Evolutionary conservation across 192 early-diverging fungal genomes (phyloP), one percentile per base, ranked within the genome.

Genomic region (Dimargaris xerosporica): DNA sequence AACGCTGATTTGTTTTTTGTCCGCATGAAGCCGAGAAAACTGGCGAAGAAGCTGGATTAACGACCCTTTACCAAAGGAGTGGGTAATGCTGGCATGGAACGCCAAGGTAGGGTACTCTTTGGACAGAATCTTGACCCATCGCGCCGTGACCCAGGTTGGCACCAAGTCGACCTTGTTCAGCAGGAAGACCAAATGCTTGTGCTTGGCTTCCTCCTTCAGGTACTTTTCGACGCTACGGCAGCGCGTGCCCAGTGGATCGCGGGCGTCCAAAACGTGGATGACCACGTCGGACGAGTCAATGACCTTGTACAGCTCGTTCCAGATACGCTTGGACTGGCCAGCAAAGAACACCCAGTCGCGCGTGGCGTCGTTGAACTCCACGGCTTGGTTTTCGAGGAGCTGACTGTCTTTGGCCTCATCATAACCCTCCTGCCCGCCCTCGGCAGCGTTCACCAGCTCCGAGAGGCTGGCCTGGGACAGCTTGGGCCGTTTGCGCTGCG

Each of bases 81-180:
- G 91, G 73, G 78, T 99, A 68, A 97, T 93, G 64, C 85, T 91
- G 55, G 96, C 96, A 64, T 99, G 96, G 84, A 99, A 99, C 3
- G 96, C 96, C 29, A 99, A 80, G 5, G 96, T 97, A 26, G 96
- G 96, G 64, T 89, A 83, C 65, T 93, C 89, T 67, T 82, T 80
- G 21, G 93, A 96, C 5, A 99, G 79, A 50, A 78, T 79, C 65
- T 86, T 85, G 59, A 96, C 94, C 96, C 96, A 99, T 64, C 89
- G 88, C 17, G 87, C 89, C 34, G 96, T 97, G 23, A 92, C 92
- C 96, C 96, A 99, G 25, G 94, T 96, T 21, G 96, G 96, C 5
- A 99, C 91, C 64, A 99, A 75, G 78, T 99, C 96, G 64, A 93
- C 95, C 76, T 99, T 99, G 83, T 99, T 99, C 39, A 99, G 78